Base-by-base conservation (phyloP, 768 basidiomycete genomes). In the Termitomyces sp. region DNA sequence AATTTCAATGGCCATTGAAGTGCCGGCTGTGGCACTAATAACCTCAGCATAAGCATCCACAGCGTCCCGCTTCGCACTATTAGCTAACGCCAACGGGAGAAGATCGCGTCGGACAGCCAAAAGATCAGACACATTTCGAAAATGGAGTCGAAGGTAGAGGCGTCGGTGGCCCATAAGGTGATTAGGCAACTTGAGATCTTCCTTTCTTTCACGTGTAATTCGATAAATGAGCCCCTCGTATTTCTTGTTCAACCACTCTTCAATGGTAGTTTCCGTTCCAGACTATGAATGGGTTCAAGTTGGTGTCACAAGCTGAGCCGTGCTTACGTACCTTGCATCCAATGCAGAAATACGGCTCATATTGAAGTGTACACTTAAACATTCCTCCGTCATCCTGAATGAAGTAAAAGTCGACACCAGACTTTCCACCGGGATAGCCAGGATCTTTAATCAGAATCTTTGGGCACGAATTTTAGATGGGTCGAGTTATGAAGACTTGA, bases 21-120 rank as follows among this genome's bases (percentile, higher is more conserved):
- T 82, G 32, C 79, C 80, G 4, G 90, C 82, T 0, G 95, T 86
- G 6, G 86, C 86, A 59, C 84, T 88, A 59, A 99, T 84, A 21
- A 98, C 94, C 65, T 99, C 97, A 3, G 97, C 97, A 66, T 98
- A 99, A 4, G 95, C 95, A 69, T 98, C 97, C 12, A 98, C 88
- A 0, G 97, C 96, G 64, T 91, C 89, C 25, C 95, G 85, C 74
- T 96, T 97, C 4, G 93, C 89, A 56, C 89, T 82, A 60, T 99
- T 99, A 41, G 90, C 86, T 17, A 88, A 82, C 2, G 95, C 96
- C 41, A 98, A 81, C 1, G 97, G 95, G 44, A 92, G 79, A 38
- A 99, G 73, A 32, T 98, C 96, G 49, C 93, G 84, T 57, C 95
- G 82, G 34, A 98, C 92, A 1, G 83, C 66, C 53, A 97, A 83